Evolutionary conservation across 169 alveolate genomes (phyloP).

Genomic region (Plasmodium knowlesi): DNA sequence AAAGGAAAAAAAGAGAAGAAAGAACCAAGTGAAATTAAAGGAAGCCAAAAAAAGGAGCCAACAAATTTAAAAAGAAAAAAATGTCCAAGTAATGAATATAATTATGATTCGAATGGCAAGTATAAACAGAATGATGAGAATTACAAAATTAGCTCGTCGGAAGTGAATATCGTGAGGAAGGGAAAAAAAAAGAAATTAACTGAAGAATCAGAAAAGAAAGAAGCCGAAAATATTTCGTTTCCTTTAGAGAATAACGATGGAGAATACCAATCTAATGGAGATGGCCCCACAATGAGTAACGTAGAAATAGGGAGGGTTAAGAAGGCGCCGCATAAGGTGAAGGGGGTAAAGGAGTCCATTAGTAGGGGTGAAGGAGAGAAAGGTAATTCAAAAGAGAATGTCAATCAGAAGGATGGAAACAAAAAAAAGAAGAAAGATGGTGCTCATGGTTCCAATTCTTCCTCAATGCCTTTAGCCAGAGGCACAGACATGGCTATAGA

Average conservation of each 20-base stretch:
- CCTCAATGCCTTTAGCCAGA: not conserved
- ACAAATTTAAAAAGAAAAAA: constrained; percentile 17
- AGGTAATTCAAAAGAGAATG: not conserved
- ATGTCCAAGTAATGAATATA: not conserved
- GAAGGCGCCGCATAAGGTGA: not conserved
- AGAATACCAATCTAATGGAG: not conserved
- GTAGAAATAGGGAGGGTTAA: not conserved
- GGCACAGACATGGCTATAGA: not conserved
- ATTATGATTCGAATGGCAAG: not conserved
- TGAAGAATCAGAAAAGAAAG: not conserved
- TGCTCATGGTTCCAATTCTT: not conserved
- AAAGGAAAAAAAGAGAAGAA: constrained; percentile 4
- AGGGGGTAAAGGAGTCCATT: not conserved
- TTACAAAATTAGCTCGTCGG: not conserved
- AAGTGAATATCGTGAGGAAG: not conserved
- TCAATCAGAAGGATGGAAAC: not conserved
- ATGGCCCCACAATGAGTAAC: not conserved
- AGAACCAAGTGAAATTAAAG: constrained; percentile 19
- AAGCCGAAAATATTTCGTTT: not conserved
- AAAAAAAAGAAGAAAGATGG: not conserved
- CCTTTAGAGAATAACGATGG: not conserved
- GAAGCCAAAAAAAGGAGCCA: not conserved
- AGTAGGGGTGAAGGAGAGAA: not conserved
- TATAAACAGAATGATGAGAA: not conserved
- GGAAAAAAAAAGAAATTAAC: not conserved